Evolutionary conservation across 1,284 basidiomycete genomes (phyloP), one percentile per base, ranked within the genome.

Genomic region (Sutorius eximius): DNA sequence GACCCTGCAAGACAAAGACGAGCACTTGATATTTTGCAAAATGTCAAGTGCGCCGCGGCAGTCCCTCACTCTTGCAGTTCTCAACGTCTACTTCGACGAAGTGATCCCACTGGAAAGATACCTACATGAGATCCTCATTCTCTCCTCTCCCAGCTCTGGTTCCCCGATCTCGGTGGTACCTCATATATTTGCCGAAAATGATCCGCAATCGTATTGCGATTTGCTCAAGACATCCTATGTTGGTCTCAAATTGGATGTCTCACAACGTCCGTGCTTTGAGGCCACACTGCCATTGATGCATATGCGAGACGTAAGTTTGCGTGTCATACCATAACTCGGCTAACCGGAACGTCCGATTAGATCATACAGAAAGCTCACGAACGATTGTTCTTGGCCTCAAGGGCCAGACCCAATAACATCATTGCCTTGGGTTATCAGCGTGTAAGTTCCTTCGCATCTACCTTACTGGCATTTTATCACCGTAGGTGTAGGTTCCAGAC

Each of bases 391-490:
- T 46, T 67, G 5, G 72, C 67, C 42, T 63, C 63, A 6, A 79
- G 62, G 13, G 55, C 62, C 27, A 74, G 72, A 33, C 70, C 77
- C 3, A 71, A 72, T 4, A 86, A 89, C 61, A 73, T 91, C 1
- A 76, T 92, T 16, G 82, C 85, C 2, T 65, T 77, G 13, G 89
- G 90, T 5, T 91, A 89, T 69, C 76, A 82, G 24, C 70, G 76
- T 52, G 87, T 85, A 58, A 51, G 78, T 65, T 46, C 1, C 10
- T 38, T 24, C 2, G 1, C 20, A 13, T 49, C n/a, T 44, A 56
- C 36, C 36, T n/a, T 16, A 3, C 24, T 38, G 24, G 32, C 4
- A 20, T 24, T 24, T 36, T 16, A 46, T 51, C 30, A 15, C 12
- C 6, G 5, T 40, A 27, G 13, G n/a, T 3, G 8, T 38, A 72